Base-by-base conservation (phyloP, 179 eudicot species). In the Actinidia chinensis region DNA sequence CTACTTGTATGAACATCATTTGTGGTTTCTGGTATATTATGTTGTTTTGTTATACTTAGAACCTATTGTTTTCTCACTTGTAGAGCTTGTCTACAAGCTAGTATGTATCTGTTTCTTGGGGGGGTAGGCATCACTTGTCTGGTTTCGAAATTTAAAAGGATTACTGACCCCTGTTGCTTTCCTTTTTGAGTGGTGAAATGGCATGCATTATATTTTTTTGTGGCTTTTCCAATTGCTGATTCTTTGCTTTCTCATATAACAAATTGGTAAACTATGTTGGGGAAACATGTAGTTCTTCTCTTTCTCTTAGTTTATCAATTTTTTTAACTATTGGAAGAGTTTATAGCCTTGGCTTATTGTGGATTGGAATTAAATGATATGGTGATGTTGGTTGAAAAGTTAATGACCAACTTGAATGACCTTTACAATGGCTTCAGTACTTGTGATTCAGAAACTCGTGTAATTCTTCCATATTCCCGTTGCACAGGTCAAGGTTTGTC, bases 31-130 rank as follows among this genome's bases (percentile, higher is more conserved):
- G 61, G 56, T 78, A 78, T 72, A 73, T 65, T 48, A 33, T 78
- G 76, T 68, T 64, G 72, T 50, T 51, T 44, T 50, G 18, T 51
- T 13, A 33, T 54, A 33, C 56, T 18, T 74, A 56, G 77, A 74
- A 59, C 77, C 42, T 43, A 58, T 74, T 64, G 40, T 48, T 68
- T 65, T 43, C 47, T 20, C 33, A 67, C 66, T 77, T 68, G 71
- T 52, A 67, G 79, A 40, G 20, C 8, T 5, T 40, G 52, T 77
- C 74, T 77, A 68, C 74, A 68, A 77, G 74, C 74, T 77, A 68
- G 6, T 68, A 68, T 55, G 40, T 42, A 55, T 40, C 40, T 10
- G 79, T 54, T 68, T 67, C 52, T 47, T 47, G 59, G 66, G 79
- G 40, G 33, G 33, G 22, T 8, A 25, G 55, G 54, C 58, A 50